Evolutionary conservation across 2,329 filamentous ascomycete species (phyloP), one percentile per base, ranked within the genome.

Genomic region (Xylariaceae sp.): DNA sequence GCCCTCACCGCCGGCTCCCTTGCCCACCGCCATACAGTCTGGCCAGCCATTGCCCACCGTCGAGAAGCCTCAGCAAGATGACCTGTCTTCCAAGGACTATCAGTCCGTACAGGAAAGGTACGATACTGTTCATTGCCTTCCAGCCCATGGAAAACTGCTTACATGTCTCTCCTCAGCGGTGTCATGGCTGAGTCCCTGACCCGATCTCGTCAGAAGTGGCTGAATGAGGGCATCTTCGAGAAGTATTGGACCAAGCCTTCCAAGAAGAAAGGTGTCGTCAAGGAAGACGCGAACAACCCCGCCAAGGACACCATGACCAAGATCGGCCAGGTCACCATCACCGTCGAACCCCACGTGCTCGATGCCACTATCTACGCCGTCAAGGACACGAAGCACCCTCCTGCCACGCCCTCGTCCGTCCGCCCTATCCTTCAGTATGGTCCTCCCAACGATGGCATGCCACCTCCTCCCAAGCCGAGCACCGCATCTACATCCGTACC

Each of bases 261-360:
- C 40, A 88, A 87, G 70, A 81, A 81, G 56, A 89, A 87, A 67
- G 83, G 85, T 41, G 79, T 81, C 2, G 69, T 83, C 19, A 78
- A 80, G 49, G 84, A 86, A 60, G 81, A 85, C 47, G 75, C 80
- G 6, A 83, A 84, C 60, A 88, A 89, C 61, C 86, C 85, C 2
- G 72, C 84, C 56, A 84, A 88, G 69, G 81, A 90, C 42, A 84
- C 79, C 56, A 89, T 90, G 84, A 75, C 79, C 58, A 88, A 85
- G 68, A 79, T 90, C 18, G 89, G 90, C 60, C 81, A 81, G 60
- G 84, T 89, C 56, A 84, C 84, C 33, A 83, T 95, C 56, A 87
- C 83, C 18, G 83, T 92, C 54, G 89, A 92, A 68, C 90, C 90
- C 42, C 88, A 94, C 65, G 81, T 88, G 41, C 83, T 94, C 60